Percentiles rank a stretch among this genome's conserved stretches.
Evolutionary conservation across 371 early-diverging fungal genomes (phyloP).

Genomic region (Syncephalastrum contaminatum): DNA sequence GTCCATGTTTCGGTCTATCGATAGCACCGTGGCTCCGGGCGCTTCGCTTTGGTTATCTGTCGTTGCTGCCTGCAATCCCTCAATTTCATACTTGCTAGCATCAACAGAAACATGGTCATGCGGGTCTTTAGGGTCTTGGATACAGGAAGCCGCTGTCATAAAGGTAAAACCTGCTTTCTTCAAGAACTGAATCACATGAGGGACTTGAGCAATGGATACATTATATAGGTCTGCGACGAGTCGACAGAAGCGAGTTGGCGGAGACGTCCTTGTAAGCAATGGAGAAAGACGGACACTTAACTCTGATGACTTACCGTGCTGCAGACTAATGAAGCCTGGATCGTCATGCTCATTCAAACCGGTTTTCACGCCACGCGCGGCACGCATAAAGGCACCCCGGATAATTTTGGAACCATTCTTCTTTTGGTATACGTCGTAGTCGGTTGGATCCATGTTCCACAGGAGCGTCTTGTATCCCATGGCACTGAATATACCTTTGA

Average conservation of each 20-base stretch:
- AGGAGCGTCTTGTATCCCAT: conserved; percentile 49
- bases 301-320: conserved; percentile 27
- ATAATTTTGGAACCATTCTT: conserved; percentile 19
- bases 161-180: too few relatives aligned
- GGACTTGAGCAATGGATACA: conserved; percentile 30
- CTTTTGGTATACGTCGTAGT: conserved; percentile 29
- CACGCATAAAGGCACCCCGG: conserved; percentile 19
- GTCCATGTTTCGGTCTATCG: too few relatives aligned
- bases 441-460: conserved; percentile 55
- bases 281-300: neutral
- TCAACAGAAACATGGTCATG: too few relatives aligned
- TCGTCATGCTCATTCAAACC: conserved; percentile 31
- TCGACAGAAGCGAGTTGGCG: neutral
- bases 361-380: conserved; percentile 16
- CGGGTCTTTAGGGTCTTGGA: too few relatives aligned
- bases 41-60: too few relatives aligned
- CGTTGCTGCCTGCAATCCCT: too few relatives aligned
- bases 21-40: too few relatives aligned
- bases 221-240: conserved; percentile 26
- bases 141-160: too few relatives aligned
- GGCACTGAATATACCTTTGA: conserved; percentile 39
- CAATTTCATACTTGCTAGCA: too few relatives aligned
- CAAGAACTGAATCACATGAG: conserved; percentile 23
- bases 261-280: too few relatives aligned
- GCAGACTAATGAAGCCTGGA: conserved; percentile 38